These are phyloP conservation scores for Gossypium schwendimanii DNA, from an alignment of 441 rosid genomes.

Conservation along the genomic window DNA sequence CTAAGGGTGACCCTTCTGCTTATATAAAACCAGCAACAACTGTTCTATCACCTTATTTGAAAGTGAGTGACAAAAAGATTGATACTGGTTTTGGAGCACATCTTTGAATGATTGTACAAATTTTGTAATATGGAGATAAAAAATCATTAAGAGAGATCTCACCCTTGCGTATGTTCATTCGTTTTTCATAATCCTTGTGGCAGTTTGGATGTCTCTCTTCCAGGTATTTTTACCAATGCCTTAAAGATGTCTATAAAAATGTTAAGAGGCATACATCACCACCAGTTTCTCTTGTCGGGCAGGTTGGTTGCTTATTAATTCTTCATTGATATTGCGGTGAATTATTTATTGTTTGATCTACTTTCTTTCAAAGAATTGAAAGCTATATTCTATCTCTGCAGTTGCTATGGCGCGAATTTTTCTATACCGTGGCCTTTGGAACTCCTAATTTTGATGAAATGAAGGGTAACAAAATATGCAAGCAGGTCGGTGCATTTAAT, in stretches of 20 bases:
- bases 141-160: slow-evolving; percentile 1
- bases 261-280: slow-evolving; percentile 68
- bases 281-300: slow-evolving; percentile 90
- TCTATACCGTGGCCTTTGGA: slow-evolving; percentile 78
- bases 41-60: slow-evolving; percentile 85
- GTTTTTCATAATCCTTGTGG: slow-evolving; percentile 24
- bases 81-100: background rate
- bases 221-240: slow-evolving; percentile 85
- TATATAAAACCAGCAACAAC: slow-evolving; percentile 80
- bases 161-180: background rate
- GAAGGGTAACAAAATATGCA: slow-evolving; percentile 77
- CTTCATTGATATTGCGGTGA: background rate
- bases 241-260: slow-evolving; percentile 50
- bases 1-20: slow-evolving; percentile 92
- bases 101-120: background rate
- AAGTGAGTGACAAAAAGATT: slow-evolving; percentile 44
- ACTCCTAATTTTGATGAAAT: slow-evolving; percentile 88
- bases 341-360: background rate
- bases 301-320: slow-evolving; percentile 42
- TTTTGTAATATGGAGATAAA: background rate
- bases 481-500: slow-evolving; percentile 50
- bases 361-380: slow-evolving; percentile 13
- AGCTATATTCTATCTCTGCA: slow-evolving; percentile 21
- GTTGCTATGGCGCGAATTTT: slow-evolving; percentile 93
- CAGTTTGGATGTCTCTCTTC: slow-evolving; percentile 98